These are phyloP conservation scores for Cadophora sp. DNA, from an alignment of 2,329 filamentous ascomycete genomes.

Conservation along the genomic window DNA sequence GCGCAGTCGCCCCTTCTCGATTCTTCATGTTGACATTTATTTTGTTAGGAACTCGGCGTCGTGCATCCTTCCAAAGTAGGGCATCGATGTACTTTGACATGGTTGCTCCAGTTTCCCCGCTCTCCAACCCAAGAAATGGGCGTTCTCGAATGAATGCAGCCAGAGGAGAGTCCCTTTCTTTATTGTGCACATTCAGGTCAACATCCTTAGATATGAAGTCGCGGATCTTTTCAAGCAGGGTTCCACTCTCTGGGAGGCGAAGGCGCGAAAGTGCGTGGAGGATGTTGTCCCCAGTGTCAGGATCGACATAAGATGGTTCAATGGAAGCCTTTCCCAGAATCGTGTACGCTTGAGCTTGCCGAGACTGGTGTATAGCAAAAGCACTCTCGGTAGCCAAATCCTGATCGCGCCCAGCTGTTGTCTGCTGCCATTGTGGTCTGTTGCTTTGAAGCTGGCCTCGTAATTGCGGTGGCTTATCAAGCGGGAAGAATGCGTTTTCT, in stretches of 20 bases:
- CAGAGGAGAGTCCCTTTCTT: slow-evolving; percentile 9
- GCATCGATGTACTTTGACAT: slow-evolving; percentile 31
- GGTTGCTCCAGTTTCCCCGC: slow-evolving; percentile 22
- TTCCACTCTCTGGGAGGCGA: slow-evolving; percentile 10
- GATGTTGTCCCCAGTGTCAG: slow-evolving; percentile 23
- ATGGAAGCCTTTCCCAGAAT: slow-evolving; percentile 7
- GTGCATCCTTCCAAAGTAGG: slow-evolving; percentile 21
- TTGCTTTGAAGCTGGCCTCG: not conserved
- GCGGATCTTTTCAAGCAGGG: slow-evolving; percentile 8
- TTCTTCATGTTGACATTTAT: slow-evolving; percentile 28
- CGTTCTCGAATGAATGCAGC: slow-evolving; percentile 15
- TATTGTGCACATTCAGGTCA: slow-evolving; percentile 21
- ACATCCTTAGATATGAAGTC: slow-evolving; percentile 20
- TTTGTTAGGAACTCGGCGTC: slow-evolving; percentile 21
- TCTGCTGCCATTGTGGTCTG: not conserved
- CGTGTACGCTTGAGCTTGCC: slow-evolving; percentile 10
- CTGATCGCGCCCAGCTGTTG: not conserved
- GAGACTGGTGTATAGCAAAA: slow-evolving; percentile 6
- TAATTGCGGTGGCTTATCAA: not conserved
- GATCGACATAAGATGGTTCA: slow-evolving; percentile 19
- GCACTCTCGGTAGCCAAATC: not conserved
- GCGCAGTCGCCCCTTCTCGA: slow-evolving; percentile 21
- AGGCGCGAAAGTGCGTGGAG: slow-evolving; percentile 24
- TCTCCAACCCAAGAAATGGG: slow-evolving; percentile 10
- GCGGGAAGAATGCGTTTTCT: not conserved